These are phyloP conservation scores for Peniophora sp. DNA, from an alignment of 1,284 basidiomycete species.

Conservation along the genomic window DNA sequence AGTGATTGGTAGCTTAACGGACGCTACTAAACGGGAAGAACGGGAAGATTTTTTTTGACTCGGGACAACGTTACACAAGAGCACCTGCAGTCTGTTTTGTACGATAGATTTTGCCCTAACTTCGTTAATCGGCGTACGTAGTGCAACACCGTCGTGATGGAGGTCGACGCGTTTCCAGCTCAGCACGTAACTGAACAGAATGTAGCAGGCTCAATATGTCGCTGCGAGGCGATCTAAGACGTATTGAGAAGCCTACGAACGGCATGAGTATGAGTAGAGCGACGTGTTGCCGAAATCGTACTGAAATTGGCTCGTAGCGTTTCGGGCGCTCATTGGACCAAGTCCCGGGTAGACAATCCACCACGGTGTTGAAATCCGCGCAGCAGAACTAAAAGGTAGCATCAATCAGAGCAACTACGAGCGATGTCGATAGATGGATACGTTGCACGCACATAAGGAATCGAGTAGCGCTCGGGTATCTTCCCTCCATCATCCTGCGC, in stretches of 20 bases:
- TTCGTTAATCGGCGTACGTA: too few species aligned
- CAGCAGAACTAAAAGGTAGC: conserved; percentile 29
- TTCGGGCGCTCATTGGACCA: conserved; percentile 32
- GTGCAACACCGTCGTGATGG: too few species aligned
- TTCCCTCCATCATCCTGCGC: conserved; percentile 20
- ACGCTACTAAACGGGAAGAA: too few species aligned
- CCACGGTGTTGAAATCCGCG: conserved; percentile 28
- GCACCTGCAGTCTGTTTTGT: too few species aligned
- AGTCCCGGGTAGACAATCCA: conserved; percentile 47
- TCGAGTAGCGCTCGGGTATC: conserved; percentile 44
- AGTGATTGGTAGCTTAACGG: too few species aligned
- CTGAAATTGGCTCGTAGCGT: conserved; percentile 33
- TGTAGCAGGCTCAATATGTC: too few species aligned
- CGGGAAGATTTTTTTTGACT: too few species aligned
- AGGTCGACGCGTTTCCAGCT: too few species aligned
- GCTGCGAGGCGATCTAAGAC: neutral
- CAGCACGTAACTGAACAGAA: too few species aligned
- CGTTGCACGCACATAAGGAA: conserved; percentile 39
- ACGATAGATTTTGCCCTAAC: too few species aligned
- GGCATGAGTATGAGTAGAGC: neutral
- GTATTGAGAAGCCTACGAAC: neutral
- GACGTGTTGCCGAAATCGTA: conserved; percentile 9
- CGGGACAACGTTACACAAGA: too few species aligned
- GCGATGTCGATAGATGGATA: neutral
- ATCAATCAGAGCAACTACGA: neutral